Evolutionary conservation across 768 basidiomycete species (phyloP).

Genomic region (Pleurotus cornucopiae): DNA sequence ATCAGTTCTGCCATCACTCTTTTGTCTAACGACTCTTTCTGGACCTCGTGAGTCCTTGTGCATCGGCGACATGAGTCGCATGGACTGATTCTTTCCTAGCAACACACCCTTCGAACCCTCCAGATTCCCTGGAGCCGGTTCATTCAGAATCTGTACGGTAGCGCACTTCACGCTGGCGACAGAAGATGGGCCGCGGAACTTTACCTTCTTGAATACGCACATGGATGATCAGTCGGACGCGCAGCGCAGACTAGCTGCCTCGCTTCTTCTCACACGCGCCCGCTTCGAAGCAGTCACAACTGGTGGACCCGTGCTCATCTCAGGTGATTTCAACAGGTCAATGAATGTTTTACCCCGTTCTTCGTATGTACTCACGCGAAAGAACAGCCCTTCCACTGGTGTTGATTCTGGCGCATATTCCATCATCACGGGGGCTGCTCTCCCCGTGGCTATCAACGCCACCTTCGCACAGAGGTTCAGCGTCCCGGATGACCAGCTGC

Average conservation of each 20-base stretch:
- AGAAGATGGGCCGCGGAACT: slow-evolving; percentile 15
- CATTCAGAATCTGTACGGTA: slow-evolving; percentile 43
- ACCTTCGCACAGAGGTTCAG: slow-evolving; percentile 39
- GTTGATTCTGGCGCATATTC: slow-evolving; percentile 45
- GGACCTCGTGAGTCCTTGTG: slow-evolving; percentile 42
- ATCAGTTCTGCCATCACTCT: slow-evolving; percentile 30
- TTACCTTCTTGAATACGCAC: slow-evolving; percentile 49
- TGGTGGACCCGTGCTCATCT: slow-evolving; percentile 38
- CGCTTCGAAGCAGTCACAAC: slow-evolving; percentile 41
- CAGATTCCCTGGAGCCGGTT: slow-evolving; percentile 47
- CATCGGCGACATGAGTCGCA: not conserved
- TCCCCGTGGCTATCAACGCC: slow-evolving; percentile 35
- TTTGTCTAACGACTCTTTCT: slow-evolving; percentile 44
- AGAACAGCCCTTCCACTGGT: slow-evolving; percentile 35
- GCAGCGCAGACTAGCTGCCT: slow-evolving; percentile 47
- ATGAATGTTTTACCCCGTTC: too few species aligned
- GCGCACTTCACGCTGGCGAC: slow-evolving; percentile 29
- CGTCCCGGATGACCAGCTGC: slow-evolving; percentile 23
- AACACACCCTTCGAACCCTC: slow-evolving; percentile 46
- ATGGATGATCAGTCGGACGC: slow-evolving; percentile 50
- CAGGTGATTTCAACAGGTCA: slow-evolving; percentile 51
- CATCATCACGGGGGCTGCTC: slow-evolving; percentile 38
- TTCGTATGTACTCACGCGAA: not conserved
- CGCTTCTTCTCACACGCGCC: slow-evolving; percentile 45
- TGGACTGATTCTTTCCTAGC: slow-evolving; percentile 16